These are phyloP conservation scores for Rhodotorula mucilaginosa DNA, from an alignment of 1,284 basidiomycete species.

Conservation along the genomic window DNA sequence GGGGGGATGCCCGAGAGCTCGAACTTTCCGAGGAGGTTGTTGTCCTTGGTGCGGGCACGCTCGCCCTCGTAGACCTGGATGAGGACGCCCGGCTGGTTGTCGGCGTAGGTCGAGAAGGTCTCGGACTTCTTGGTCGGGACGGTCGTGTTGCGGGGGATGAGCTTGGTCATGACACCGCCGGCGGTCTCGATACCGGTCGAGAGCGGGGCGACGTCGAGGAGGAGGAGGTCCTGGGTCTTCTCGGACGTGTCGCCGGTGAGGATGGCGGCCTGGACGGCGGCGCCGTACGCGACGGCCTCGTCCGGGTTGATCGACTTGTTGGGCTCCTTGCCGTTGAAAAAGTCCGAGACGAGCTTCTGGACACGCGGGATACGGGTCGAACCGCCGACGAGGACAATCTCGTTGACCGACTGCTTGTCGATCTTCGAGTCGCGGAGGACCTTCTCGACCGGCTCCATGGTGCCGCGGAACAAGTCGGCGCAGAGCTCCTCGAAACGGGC, in stretches of 20 bases:
- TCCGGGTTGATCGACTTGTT: conserved; percentile 88
- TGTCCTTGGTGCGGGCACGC: conserved; percentile 98
- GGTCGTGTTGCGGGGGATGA: conserved; percentile 71
- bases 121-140: conserved; percentile 99
- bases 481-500: conserved; percentile 98
- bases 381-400: conserved; percentile 96
- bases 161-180: conserved; percentile 93
- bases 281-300: conserved; percentile 99
- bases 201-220: conserved; percentile 94
- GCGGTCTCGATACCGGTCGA: conserved; percentile 98
- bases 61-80: conserved; percentile 99
- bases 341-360: conserved; percentile 96
- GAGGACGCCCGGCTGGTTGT: conserved; percentile 98
- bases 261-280: conserved; percentile 97
- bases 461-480: conserved; percentile 94
- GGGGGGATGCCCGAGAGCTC: conserved; percentile 97
- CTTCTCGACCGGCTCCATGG: conserved; percentile 97
- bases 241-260: conserved; percentile 97
- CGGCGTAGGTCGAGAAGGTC: conserved; percentile 80
- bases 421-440: conserved; percentile 98
- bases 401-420: conserved; percentile 90
- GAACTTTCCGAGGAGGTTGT: conserved; percentile 98
- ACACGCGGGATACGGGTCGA: conserved; percentile 98
- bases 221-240: conserved; percentile 95
- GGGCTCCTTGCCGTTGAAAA: conserved; percentile 86